A percentile compares a stretch with the other conserved stretches of the same genome.
Evolutionary conservation across 2,329 filamentous ascomycete genomes (phyloP).

Genomic region (Penicillium concentricum): DNA sequence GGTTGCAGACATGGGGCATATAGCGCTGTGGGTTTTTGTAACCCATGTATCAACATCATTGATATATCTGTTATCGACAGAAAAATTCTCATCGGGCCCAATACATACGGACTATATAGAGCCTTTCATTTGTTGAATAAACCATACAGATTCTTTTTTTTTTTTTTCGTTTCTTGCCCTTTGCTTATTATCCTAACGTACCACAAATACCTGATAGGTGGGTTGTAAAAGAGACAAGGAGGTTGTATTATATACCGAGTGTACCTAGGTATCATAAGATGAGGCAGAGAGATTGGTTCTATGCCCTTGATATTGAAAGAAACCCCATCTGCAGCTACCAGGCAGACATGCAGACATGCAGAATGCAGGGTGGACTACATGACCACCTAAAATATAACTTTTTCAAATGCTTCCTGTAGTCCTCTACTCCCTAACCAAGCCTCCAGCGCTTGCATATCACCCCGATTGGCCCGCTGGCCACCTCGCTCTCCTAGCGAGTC

Average conservation of each 20-base stretch:
- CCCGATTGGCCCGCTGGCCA: conserved; percentile 34
- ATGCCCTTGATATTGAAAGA: neutral
- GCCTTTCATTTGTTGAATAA: conserved; percentile 4
- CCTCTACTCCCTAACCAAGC: conserved; percentile 28
- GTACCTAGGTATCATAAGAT: neutral
- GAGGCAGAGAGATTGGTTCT: neutral
- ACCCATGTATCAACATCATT: conserved; percentile 13
- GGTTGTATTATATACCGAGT: too few species aligned
- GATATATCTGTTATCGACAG: conserved; percentile 9
- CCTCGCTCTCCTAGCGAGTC: conserved; percentile 33
- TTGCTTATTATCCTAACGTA: too few species aligned
- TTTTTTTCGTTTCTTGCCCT: neutral
- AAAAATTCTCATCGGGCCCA: neutral
- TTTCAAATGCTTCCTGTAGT: conserved; percentile 32
- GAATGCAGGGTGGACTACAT: neutral
- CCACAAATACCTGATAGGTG: too few species aligned
- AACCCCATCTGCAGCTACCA: neutral
- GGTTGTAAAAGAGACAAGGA: too few species aligned
- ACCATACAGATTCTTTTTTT: neutral
- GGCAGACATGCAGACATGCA: neutral
- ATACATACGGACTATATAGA: conserved; percentile 5
- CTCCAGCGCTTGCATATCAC: conserved; percentile 38
- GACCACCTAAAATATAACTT: conserved; percentile 30
- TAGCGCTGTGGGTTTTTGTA: conserved; percentile 18
- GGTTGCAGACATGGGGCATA: conserved; percentile 13